Base-by-base conservation (phyloP, 129 eudicot species). In the Apium graveolens region DNA sequence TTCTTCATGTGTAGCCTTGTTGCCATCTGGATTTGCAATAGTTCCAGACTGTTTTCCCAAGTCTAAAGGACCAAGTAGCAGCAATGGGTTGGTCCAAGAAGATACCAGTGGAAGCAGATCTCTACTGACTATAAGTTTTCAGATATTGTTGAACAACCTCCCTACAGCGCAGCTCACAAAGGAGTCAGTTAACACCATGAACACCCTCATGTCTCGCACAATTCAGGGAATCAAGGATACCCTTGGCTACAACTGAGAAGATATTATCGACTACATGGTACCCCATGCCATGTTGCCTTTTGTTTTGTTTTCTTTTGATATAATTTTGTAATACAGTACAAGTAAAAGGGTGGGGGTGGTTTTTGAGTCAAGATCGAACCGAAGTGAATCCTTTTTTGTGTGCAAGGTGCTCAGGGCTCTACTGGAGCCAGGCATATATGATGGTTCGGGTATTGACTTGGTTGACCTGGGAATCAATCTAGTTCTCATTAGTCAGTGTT, bases 391-490 rank as follows among this genome's bases (percentile, higher is more conserved):
- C 86, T 78, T 39, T 24, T 76, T 57, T 32, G 43, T 55, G 72
- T 38, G 41, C 41, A 27, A 60, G 68, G 31, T 57, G 65, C 65
- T 57, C 63, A 21, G 10, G 27, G 63, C 63, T 55, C 13, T 8
- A 55, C n/a, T 57, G 65, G 65, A 31, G 6, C 65, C 65, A 24
- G 65, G 65, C 14, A 57, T 24, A 3, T 20, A 51, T 57, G 65
- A 26, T 86, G 96, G 97, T 92, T 92, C 93, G 97, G 96, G 97
- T 88, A 92, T 90, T 92, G 97, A 92, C 97, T 90, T 88, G 55
- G 86, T 83, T 80, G 83, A 81, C 88, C 88, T 70, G 82, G 66
- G 80, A 79, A 66, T 17, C 17, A 81, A 75, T 27, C 71, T 78
- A 75, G 17, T 77, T 82, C 37, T 71, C 11, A 68, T 31, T 14